phyloP scores from a whole-genome alignment of 2,329 filamentous ascomycete species.

The Fusarium mexicanum region DNA sequence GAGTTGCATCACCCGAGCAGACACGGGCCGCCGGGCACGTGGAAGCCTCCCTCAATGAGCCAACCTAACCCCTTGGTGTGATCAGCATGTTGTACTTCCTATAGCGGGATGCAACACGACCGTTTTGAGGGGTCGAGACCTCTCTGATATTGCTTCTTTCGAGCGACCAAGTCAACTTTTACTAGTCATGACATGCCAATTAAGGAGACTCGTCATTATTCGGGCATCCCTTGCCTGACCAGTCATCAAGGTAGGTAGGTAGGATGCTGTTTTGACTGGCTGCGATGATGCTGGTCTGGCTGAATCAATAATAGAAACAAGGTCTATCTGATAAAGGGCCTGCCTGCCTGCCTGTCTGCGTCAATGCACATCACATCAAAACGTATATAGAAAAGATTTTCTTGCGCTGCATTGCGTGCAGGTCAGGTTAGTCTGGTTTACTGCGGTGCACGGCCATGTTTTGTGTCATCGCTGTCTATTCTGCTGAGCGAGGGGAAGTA shows the following conservation, averaged over 20 bases:
- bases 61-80: conserved; percentile 22
- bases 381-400: not conserved
- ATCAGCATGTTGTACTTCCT: conserved; percentile 29
- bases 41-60: conserved; percentile 22
- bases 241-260: conserved; percentile 2
- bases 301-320: conserved; percentile 11
- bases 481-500: not conserved
- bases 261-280: not conserved
- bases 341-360: not conserved
- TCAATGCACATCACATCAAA: conserved; percentile 19
- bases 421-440: conserved; percentile 11
- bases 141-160: conserved; percentile 8
- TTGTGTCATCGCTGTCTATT: not conserved
- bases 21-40: conserved; percentile 33
- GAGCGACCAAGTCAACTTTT: not conserved
- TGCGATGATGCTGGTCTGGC: conserved; percentile 1
- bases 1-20: conserved; percentile 32
- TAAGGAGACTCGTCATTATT: not conserved
- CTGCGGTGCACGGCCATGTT: conserved; percentile 21
- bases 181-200: conserved; percentile 13
- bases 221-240: not conserved
- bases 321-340: not conserved
- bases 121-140: conserved; percentile 18
- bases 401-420: conserved; percentile 19
- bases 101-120: conserved; percentile 24